phyloP scores from a whole-genome alignment of 2,329 filamentous ascomycete genomes.

The Hypocreales sp. region DNA sequence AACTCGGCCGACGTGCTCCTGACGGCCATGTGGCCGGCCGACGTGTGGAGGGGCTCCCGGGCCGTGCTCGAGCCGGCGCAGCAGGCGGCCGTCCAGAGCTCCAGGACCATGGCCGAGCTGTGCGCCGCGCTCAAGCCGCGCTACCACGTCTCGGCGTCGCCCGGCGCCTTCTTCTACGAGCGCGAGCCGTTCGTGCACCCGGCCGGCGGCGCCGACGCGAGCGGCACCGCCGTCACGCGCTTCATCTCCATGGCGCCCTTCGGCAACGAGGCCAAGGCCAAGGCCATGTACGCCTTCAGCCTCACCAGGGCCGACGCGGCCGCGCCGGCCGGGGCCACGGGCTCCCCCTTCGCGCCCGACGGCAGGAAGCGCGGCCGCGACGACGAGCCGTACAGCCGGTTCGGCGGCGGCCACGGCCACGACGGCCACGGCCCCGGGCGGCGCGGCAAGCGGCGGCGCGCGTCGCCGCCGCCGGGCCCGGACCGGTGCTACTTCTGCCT shows the following conservation, averaged over 20 bases:
- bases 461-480: conserved; percentile 49
- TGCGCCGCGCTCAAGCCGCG: conserved; percentile 70
- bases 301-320: conserved; percentile 50
- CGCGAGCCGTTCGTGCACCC: conserved; percentile 82
- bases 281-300: conserved; percentile 64
- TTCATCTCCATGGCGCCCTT: conserved; percentile 81
- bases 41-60: conserved; percentile 54
- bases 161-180: conserved; percentile 59
- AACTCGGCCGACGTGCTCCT: conserved; percentile 75
- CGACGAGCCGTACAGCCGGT: conserved; percentile 38
- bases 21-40: conserved; percentile 72
- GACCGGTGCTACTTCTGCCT: conserved; percentile 91
- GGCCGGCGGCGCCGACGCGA: conserved; percentile 25
- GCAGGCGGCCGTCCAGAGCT: conserved; percentile 32
- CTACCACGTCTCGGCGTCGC: conserved; percentile 71
- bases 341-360: conserved; percentile 50
- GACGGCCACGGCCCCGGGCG: conserved; percentile 23
- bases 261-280: conserved; percentile 62
- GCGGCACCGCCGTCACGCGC: conserved; percentile 49
- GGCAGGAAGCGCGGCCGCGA: conserved; percentile 40
- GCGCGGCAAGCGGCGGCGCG: conserved; percentile 27
- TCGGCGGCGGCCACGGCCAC: conserved; percentile 29
- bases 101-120: conserved; percentile 62
- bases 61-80: conserved; percentile 38
- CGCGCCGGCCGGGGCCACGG: conserved; percentile 56